Evolutionary conservation across 106 monocot species (phyloP).

Genomic region (Xerophyta viscosa): DNA sequence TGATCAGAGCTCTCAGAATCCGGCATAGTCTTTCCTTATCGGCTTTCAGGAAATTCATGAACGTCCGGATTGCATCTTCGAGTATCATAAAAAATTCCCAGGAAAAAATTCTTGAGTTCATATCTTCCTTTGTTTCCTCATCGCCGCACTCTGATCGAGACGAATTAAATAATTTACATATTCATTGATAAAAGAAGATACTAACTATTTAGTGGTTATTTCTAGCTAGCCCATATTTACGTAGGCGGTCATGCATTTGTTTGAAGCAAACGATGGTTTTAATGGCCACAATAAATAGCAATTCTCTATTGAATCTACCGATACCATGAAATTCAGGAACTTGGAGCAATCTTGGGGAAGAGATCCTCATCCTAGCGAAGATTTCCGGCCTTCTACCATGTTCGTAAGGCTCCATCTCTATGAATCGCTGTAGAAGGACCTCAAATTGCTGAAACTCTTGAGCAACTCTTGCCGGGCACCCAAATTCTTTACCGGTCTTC

Average conservation of each 20-base stretch:
- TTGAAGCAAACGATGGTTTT: too few species aligned
- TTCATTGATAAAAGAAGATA: too few species aligned
- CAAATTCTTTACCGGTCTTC: constrained; percentile 2
- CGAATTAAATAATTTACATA: too few species aligned
- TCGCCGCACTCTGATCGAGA: constrained; percentile 10
- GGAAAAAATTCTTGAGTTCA: constrained; percentile 30
- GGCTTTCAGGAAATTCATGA: constrained; percentile 75
- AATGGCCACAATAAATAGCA: too few species aligned
- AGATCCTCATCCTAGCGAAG: constrained; percentile 56
- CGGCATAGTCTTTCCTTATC: constrained; percentile 58
- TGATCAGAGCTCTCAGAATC: constrained; percentile 34
- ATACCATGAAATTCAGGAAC: constrained; percentile 84
- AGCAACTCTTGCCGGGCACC: constrained; percentile 53
- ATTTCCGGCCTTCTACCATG: constrained; percentile 62
- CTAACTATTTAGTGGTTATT: too few species aligned
- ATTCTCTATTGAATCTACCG: too few species aligned
- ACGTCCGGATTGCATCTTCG: constrained; percentile 56
- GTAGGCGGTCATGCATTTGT: too few species aligned
- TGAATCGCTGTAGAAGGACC: constrained; percentile 74
- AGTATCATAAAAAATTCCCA: constrained; percentile 45
- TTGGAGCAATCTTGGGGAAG: constrained; percentile 65
- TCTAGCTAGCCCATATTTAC: too few species aligned
- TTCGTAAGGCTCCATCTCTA: constrained; percentile 92
- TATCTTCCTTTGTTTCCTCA: constrained; percentile 31
- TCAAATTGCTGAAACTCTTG: constrained; percentile 93